Evolutionary conservation across 2,329 filamentous ascomycete genomes (phyloP).

Genomic region (Hymenoscyphus occultus): DNA sequence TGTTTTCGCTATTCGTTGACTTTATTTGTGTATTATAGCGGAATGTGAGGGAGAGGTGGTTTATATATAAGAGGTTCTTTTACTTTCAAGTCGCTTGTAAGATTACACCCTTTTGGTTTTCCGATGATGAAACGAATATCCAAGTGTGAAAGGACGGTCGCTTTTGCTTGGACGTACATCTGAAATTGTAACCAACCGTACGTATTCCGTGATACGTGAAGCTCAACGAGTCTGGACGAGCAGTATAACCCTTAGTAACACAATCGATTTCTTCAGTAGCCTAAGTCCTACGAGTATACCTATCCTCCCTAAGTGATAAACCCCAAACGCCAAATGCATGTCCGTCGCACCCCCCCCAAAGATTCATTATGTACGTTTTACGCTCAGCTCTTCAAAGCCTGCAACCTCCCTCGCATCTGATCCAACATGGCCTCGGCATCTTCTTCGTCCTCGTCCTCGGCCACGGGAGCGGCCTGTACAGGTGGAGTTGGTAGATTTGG

Average conservation of each 20-base stretch:
- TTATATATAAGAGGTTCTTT: too few relatives aligned
- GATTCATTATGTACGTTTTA: slow-evolving; percentile 1
- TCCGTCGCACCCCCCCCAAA: not conserved
- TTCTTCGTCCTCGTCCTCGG: slow-evolving; percentile 71
- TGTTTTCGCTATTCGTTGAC: too few relatives aligned
- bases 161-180: too few relatives aligned
- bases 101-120: too few relatives aligned
- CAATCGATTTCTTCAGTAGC: not conserved
- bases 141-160: too few relatives aligned
- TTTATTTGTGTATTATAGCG: too few relatives aligned
- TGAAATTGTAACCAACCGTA: not conserved
- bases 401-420: slow-evolving; percentile 88
- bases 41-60: too few relatives aligned
- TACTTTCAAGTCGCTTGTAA: too few relatives aligned
- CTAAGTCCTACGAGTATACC: not conserved
- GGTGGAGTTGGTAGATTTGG: slow-evolving; percentile 51
- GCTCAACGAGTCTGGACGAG: not conserved
- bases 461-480: slow-evolving; percentile 49
- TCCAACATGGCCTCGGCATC: slow-evolving; percentile 87
- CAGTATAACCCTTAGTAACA: not conserved
- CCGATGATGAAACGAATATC: too few relatives aligned
- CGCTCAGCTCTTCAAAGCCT: slow-evolving; percentile 81
- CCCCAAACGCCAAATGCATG: slow-evolving; percentile 4
- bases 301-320: not conserved
- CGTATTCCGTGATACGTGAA: not conserved